Evolutionary conservation across 345 rosid species (phyloP).

Genomic region (Eucalyptus sideroxylon): DNA sequence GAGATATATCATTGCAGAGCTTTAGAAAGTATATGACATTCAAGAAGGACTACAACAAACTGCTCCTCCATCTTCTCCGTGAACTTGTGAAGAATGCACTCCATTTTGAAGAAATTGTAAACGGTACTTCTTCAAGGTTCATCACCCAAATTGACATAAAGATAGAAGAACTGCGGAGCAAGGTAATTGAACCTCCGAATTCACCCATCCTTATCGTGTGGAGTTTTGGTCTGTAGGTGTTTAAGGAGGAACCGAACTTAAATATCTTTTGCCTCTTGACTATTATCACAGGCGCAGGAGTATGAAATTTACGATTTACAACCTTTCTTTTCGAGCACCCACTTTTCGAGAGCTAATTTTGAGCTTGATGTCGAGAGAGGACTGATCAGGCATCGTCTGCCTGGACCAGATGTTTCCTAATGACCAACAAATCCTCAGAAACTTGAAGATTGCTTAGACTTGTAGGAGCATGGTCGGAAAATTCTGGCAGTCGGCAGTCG

Average conservation of each 20-base stretch:
- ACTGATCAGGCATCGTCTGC: conserved; percentile 44
- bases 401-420: not conserved
- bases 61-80: conserved; percentile 71
- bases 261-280: not conserved
- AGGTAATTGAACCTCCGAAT: conserved; percentile 27
- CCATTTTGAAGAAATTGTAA: conserved; percentile 76
- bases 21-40: conserved; percentile 84
- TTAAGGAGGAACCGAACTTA: not conserved
- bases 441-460: not conserved
- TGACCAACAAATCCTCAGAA: not conserved
- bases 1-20: conserved; percentile 34
- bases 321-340: conserved; percentile 69
- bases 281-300: conserved; percentile 60
- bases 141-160: conserved; percentile 42
- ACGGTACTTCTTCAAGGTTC: conserved; percentile 59
- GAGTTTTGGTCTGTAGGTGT: not conserved
- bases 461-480: not conserved
- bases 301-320: conserved; percentile 64
- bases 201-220: not conserved
- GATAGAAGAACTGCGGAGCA: conserved; percentile 59
- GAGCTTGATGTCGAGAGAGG: conserved; percentile 41
- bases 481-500: not conserved
- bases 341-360: conserved; percentile 59
- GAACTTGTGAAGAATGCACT: conserved; percentile 74
- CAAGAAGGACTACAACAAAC: conserved; percentile 79